Base-by-base conservation (phyloP, 495 filamentous ascomycete genomes). In the Chaetomidium leptoderma region DNA sequence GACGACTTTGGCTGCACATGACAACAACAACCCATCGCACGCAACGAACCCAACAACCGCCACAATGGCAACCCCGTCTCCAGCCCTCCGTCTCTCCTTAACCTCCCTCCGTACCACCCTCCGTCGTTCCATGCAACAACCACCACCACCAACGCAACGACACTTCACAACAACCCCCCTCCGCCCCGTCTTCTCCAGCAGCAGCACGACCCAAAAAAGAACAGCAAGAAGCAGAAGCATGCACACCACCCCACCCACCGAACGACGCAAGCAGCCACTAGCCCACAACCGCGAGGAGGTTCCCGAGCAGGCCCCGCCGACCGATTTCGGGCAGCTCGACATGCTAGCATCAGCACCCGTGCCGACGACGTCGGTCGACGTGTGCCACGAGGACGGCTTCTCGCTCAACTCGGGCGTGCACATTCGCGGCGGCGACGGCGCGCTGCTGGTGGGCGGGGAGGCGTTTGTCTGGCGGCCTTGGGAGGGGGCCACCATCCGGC, bases 391-490 rank as follows among this genome's bases (percentile, higher is more conserved):
- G 47, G 83, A 91, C 59, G 92, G 92, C 6, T 97, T 97, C 69
- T 78, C 84, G 50, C 74, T 97, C 23, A 85, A 90, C 70, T 95
- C 83, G 59, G 90, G 91, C 2, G 71, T 87, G 2, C 82, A 78
- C 64, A 77, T 96, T 16, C 70, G 70, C 3, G 80, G 78, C 19
- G 84, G 88, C 7, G 80, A 80, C 29, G 90, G 86, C 0, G 76
- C 89, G 23, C 64, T 98, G 62, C 75, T 97, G 6, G 81, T 96
- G 2, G 83, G 79, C 29, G 91, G 92, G 8, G 92, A 97, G 72
- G 91, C 86, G 2, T 97, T 97, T 66, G 66, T 71, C 37, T 98
- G 95, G 95, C 70, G 80, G 66, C 93, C 93, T 9, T 95, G 90
- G 91, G 7, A 35, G 11, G 13, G 13, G 8, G 36, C 10, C 10